These are phyloP conservation scores for Xerocomus spinulosus DNA, from an alignment of 768 basidiomycete species.

Conservation along the genomic window DNA sequence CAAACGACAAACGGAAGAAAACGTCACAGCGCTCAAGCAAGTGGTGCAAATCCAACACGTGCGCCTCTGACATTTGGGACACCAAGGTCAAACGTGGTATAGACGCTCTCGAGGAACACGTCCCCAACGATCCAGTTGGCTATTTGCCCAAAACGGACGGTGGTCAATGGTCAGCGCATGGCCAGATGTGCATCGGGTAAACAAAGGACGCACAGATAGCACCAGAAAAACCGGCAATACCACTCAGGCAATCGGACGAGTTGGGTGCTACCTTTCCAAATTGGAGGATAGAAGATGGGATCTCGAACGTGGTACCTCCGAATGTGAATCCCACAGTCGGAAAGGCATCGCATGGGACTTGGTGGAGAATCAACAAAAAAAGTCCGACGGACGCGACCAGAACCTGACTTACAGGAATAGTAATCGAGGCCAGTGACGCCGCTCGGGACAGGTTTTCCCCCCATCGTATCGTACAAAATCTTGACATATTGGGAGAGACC, in stretches of 20 bases:
- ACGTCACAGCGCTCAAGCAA: no score
- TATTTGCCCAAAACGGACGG: no score
- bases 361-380: slow-evolving; percentile 1
- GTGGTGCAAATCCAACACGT: slow-evolving; percentile 36
- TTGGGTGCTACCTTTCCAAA: slow-evolving; percentile 28
- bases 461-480: background rate
- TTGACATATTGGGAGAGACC: background rate
- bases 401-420: slow-evolving; percentile 25
- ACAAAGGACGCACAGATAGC: background rate
- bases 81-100: slow-evolving; percentile 37
- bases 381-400: no score
- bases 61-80: slow-evolving; percentile 30
- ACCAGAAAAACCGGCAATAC: slow-evolving; percentile 16
- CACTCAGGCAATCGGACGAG: slow-evolving; percentile 29
- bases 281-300: slow-evolving; percentile 33
- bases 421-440: slow-evolving; percentile 20
- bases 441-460: no score
- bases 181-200: no score
- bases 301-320: slow-evolving; percentile 32
- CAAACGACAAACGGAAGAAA: no score
- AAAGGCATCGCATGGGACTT: slow-evolving; percentile 28
- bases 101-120: slow-evolving; percentile 41
- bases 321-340: slow-evolving; percentile 33
- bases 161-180: no score
- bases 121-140: slow-evolving; percentile 33